Percentiles rank a stretch among this genome's conserved stretches.
Evolutionary conservation across 2,329 filamentous ascomycete genomes (phyloP).

Genomic region (Penicillium rolfsii): DNA sequence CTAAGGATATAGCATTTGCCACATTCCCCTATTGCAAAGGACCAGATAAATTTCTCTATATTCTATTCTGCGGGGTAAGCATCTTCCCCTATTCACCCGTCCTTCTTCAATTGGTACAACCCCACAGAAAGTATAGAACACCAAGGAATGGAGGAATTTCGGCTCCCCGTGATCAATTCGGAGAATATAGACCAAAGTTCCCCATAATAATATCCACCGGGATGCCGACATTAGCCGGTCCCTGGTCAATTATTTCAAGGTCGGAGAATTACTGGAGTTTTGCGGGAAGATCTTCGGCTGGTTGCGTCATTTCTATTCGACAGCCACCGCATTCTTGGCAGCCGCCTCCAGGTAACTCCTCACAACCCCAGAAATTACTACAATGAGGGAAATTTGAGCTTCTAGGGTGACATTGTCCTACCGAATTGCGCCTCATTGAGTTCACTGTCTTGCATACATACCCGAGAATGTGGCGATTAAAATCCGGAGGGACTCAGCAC

Average conservation of each 20-base stretch:
- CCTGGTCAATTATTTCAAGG: neutral
- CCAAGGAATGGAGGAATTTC: neutral
- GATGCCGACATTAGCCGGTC: neutral
- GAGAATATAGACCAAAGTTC: neutral
- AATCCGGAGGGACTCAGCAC: neutral
- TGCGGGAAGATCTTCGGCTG: conserved; percentile 9
- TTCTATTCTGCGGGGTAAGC: neutral
- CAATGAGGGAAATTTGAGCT: neutral
- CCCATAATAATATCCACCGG: neutral
- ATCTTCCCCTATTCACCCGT: neutral
- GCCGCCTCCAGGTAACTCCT: neutral
- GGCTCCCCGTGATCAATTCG: neutral
- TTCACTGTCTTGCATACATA: conserved; percentile 1
- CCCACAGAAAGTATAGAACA: neutral
- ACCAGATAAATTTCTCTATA: neutral
- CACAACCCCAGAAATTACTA: neutral
- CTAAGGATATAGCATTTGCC: neutral
- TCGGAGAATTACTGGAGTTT: conserved; percentile 11
- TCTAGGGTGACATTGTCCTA: neutral
- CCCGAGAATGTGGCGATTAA: conserved; percentile 26
- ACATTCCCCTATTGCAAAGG: neutral
- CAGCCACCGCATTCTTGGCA: neutral
- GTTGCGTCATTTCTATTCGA: conserved; percentile 9
- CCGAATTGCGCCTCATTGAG: neutral
- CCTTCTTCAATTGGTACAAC: neutral